Base-by-base conservation (phyloP, 75 land plant genomes). In the Sequoia sempervirens region DNA sequence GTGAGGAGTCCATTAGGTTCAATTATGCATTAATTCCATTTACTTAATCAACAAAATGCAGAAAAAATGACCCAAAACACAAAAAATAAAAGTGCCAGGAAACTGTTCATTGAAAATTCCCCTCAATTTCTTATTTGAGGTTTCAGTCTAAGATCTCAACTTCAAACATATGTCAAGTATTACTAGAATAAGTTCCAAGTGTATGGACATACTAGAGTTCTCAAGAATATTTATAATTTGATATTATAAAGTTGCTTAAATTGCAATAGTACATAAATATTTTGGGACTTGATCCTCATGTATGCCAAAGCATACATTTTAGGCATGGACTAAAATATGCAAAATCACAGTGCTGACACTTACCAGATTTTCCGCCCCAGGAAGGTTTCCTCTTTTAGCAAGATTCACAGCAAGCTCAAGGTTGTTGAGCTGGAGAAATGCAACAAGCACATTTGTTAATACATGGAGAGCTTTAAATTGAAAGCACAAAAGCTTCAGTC, bases 361-460 rank as follows among this genome's bases (percentile, higher is more conserved):
- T 90, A 97, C 99, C 95, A 97, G 84, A 82, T 94, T 94, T 82
- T 97, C 99, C 72, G 99, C 99, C 74, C 99, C 99, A 69, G 99
- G 99, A 78, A 97, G 92, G 80, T 97, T 97, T 83, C 96, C 99
- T 83, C 98, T 85, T 86, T 96, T 97, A 28, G 99, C 99, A 84
- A 97, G 99, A 85, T 94, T 97, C 13, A 97, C 96, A 38, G 99
- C 99, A 76, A 97, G 96, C 87, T 97, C 99, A 74, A 97, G 86
- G 91, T 97, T 97, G 84, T 96, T 96, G 69, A 97, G 85, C 99
- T 97, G 90, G 30, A 87, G 30, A 32, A 84, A 15, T 37, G 20
- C 54, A 75, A 58, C 74, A 47, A 26, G 15, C 26, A 15, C 64
- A 54, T 38, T 28, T 38, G 52, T 54, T 38, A 52, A 81, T 75